phyloP scores from a whole-genome alignment of 75 land plant genomes.

The Picea sitchensis region DNA sequence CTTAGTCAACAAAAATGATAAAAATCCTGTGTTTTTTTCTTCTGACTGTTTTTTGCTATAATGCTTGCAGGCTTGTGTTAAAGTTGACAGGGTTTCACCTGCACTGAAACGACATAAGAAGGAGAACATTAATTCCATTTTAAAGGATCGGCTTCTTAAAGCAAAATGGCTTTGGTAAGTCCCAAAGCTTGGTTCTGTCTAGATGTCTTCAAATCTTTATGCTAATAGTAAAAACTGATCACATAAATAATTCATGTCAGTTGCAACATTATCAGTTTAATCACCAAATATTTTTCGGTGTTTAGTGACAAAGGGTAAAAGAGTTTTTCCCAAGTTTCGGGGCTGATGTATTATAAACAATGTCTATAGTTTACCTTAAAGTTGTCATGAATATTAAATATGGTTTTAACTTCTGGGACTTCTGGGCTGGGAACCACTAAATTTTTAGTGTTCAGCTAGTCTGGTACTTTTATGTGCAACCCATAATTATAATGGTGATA shows the following conservation, averaged over 20 bases:
- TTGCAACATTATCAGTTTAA: no score
- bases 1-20: background rate
- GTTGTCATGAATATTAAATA: no score
- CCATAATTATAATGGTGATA: no score
- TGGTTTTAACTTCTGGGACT: no score
- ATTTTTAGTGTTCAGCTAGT: no score
- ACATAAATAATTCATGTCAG: no score
- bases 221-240: background rate
- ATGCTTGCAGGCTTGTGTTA: constrained; percentile 50
- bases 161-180: constrained; percentile 77
- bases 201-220: background rate
- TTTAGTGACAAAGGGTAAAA: background rate
- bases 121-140: constrained; percentile 41
- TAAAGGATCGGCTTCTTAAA: constrained; percentile 60
- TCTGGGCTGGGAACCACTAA: no score
- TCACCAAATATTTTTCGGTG: background rate
- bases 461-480: no score
- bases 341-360: background rate
- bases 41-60: background rate
- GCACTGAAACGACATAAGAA: constrained; percentile 53
- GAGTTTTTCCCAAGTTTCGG: background rate
- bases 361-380: background rate
- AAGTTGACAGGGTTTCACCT: constrained; percentile 16
- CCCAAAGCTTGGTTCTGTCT: background rate
- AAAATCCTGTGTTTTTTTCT: background rate